Base-by-base conservation (phyloP, 805 yeast genomes). In the Ogataea henricii region DNA sequence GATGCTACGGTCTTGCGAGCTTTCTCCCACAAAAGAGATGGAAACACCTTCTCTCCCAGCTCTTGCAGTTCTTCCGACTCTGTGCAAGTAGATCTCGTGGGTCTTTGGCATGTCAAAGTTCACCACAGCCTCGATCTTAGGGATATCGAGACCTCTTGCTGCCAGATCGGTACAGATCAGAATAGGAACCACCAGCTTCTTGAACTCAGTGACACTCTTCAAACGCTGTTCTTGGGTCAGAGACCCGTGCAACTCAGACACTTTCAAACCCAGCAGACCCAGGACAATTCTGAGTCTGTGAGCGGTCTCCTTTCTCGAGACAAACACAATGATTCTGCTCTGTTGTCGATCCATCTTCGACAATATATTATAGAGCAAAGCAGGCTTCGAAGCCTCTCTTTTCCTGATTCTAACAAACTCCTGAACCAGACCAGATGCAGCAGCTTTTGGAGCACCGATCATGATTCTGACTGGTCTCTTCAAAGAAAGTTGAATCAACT, bases 51-150 rank as follows among this genome's bases (percentile, higher is more conserved):
- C 89, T 70, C 98, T 82, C 17, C 98, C 98, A 43, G 97, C 99
- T 81, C 99, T 89, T 8, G 99, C 99, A 46, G 98, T 94, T 78
- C 99, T 88, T 70, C 99, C 99, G 51, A 94, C 97, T 76, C 99
- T 87, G 71, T 94, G 99, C 60, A 94, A 74, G 67, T 94, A 94
- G 32, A 92, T 79, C 56, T 94, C 99, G 61, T 87, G 85, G 25
- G 87, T 76, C 66, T 89, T 88, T 43, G 99, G 99, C 95, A 94
- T 89, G 64, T 94, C 99, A 67, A 77, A 94, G 70, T 94, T 94
- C 62, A 94, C 79, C 40, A 94, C 99, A 50, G 86, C 83, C 66
- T 91, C 98, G 65, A 94, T 91, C 70, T 92, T 92, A 52, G 98
- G 98, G 63, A 94, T 94, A 86, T 94, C 99, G 65, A 94, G 78